These are phyloP conservation scores for Puccinia brachypodii DNA, from an alignment of 1,284 basidiomycete genomes.

Conservation along the genomic window DNA sequence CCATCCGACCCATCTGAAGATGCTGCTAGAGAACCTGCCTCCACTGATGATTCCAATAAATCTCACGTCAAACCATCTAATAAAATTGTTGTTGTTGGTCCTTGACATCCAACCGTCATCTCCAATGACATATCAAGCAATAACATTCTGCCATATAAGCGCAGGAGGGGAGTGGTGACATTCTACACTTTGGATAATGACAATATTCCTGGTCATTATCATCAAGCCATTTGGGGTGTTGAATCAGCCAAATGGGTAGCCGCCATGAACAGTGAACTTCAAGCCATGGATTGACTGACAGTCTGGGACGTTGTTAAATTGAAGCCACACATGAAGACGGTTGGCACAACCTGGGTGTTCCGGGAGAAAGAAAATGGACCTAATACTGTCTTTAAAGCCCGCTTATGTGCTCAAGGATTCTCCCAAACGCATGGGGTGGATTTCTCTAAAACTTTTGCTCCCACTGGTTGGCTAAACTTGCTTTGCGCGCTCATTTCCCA, in stretches of 20 bases:
- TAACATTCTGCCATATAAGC: not conserved
- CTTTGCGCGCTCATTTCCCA: not conserved
- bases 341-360: not conserved
- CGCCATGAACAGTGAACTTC: not conserved
- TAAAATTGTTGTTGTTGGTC: no score
- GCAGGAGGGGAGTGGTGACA: no score
- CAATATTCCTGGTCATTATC: not conserved
- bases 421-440: not conserved
- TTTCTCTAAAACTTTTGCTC: not conserved
- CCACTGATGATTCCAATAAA: no score
- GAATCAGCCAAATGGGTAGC: not conserved
- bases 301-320: not conserved
- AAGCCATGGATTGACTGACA: not conserved
- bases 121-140: not conserved
- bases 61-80: no score
- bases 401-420: not conserved
- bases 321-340: not conserved
- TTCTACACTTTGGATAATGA: not conserved
- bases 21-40: no score
- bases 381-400: not conserved
- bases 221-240: not conserved
- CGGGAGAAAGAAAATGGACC: no score
- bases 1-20: no score
- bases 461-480: no score
- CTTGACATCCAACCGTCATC: no score